These are phyloP conservation scores for Agrostemma githago DNA, from an alignment of 148 eudicot species.

Conservation along the genomic window DNA sequence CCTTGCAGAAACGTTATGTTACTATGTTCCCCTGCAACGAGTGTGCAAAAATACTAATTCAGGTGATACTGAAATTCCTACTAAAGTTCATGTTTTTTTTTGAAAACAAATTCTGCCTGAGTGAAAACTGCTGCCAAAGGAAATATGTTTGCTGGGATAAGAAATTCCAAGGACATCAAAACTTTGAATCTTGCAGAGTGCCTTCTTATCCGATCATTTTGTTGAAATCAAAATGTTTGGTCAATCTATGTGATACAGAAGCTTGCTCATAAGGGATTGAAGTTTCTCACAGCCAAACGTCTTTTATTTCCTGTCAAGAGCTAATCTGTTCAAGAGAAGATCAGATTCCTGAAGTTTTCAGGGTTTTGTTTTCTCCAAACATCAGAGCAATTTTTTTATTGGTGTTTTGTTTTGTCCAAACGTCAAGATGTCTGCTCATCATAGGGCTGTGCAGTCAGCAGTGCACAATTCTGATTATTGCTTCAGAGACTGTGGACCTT, in stretches of 20 bases:
- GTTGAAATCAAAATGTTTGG: not conserved
- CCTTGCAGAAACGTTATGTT: constrained; percentile 79
- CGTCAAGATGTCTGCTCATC: not conserved
- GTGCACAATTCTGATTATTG: too few species aligned
- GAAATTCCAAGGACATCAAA: not conserved
- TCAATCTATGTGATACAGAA: not conserved
- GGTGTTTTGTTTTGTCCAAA: not conserved
- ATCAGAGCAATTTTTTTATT: too few species aligned
- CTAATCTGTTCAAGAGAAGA: not conserved
- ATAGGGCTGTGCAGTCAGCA: too few species aligned
- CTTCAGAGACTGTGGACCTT: too few species aligned
- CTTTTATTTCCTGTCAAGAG: too few species aligned
- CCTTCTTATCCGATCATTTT: not conserved
- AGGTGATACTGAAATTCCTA: constrained; percentile 36
- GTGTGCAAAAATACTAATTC: constrained; percentile 89
- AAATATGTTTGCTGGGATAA: not conserved
- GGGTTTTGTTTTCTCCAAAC: not conserved
- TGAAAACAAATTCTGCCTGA: too few species aligned
- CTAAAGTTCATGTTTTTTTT: not conserved
- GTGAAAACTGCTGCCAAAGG: too few species aligned
- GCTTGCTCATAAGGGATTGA: not conserved
- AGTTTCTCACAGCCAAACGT: too few species aligned
- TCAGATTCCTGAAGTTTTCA: not conserved
- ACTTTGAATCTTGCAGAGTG: not conserved
- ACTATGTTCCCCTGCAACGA: constrained; percentile 98